phyloP scores from a whole-genome alignment of 2,329 filamentous ascomycete genomes.

The Ilyonectria mors-panacis region DNA sequence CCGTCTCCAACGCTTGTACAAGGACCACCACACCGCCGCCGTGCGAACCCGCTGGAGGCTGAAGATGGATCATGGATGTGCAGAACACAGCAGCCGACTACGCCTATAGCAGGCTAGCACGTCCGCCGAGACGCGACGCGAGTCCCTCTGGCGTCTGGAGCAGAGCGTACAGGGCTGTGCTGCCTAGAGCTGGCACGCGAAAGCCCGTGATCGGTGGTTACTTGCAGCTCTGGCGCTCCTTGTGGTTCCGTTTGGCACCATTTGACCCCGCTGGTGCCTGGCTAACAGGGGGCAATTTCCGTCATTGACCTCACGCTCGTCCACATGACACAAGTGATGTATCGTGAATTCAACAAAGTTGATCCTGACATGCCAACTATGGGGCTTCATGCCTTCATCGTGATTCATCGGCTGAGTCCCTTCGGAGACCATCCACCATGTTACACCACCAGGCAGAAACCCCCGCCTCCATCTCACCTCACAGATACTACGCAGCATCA shows the following conservation, averaged over 20 bases:
- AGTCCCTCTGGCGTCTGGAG: slow-evolving; percentile 8
- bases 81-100: neutral
- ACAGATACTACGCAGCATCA: neutral
- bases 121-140: slow-evolving; percentile 12
- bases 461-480: slow-evolving; percentile 1
- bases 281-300: slow-evolving; percentile 13
- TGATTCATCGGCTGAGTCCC: slow-evolving; percentile 27
- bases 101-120: slow-evolving; percentile 12
- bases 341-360: slow-evolving; percentile 36
- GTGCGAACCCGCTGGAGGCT: neutral
- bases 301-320: slow-evolving; percentile 22
- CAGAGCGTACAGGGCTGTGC: slow-evolving; percentile 34
- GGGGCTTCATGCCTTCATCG: slow-evolving; percentile 14
- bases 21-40: slow-evolving; percentile 6
- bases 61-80: neutral
- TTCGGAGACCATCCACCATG: slow-evolving; percentile 1
- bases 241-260: neutral
- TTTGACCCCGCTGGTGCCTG: slow-evolving; percentile 45
- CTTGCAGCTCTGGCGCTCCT: slow-evolving; percentile 7
- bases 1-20: slow-evolving; percentile 11
- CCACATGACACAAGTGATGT: slow-evolving; percentile 21
- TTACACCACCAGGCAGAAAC: slow-evolving; percentile 35
- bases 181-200: slow-evolving; percentile 46
- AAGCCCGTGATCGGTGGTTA: slow-evolving; percentile 41
- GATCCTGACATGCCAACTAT: slow-evolving; percentile 5